A percentile compares a stretch with the other conserved stretches of the same genome.
Evolutionary conservation across 2,329 filamentous ascomycete genomes (phyloP).

Genomic region (Penicillium sp.): DNA sequence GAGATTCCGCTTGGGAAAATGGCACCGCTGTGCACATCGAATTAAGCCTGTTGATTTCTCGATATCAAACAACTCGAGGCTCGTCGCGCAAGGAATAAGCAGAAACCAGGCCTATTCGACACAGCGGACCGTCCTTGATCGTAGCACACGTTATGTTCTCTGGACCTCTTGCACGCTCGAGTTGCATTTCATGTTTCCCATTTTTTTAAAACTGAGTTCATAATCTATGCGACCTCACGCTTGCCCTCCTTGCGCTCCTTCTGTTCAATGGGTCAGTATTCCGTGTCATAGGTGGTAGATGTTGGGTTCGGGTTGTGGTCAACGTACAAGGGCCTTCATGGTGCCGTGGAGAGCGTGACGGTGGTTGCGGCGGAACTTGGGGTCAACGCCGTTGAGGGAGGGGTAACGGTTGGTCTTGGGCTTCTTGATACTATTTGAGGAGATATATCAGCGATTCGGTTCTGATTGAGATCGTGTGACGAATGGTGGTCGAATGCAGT

Average conservation of each 20-base stretch:
- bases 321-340: constrained; percentile 90
- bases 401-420: constrained; percentile 99
- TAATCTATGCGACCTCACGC: constrained; percentile 74
- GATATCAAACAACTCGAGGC: constrained; percentile 26
- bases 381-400: constrained; percentile 96
- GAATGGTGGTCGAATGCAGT: constrained; percentile 1
- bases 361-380: constrained; percentile 99
- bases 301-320: neutral
- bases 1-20: constrained; percentile 15
- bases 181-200: constrained; percentile 30
- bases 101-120: constrained; percentile 29
- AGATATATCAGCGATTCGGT: constrained; percentile 24
- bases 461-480: constrained; percentile 1
- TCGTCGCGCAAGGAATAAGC: constrained; percentile 26
- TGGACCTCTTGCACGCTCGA: constrained; percentile 34
- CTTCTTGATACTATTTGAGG: constrained; percentile 87
- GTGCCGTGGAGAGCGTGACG: constrained; percentile 99
- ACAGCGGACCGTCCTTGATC: constrained; percentile 30
- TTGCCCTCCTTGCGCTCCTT: constrained; percentile 98
- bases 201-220: constrained; percentile 27
- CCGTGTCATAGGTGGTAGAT: neutral
- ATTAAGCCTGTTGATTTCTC: constrained; percentile 32
- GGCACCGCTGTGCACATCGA: constrained; percentile 25
- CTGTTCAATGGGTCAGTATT: constrained; percentile 53
- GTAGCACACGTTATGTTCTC: constrained; percentile 34